These are phyloP conservation scores for Phytophthora pluvialis DNA, from an alignment of 352 stramenopile genomes.

Conservation along the genomic window DNA sequence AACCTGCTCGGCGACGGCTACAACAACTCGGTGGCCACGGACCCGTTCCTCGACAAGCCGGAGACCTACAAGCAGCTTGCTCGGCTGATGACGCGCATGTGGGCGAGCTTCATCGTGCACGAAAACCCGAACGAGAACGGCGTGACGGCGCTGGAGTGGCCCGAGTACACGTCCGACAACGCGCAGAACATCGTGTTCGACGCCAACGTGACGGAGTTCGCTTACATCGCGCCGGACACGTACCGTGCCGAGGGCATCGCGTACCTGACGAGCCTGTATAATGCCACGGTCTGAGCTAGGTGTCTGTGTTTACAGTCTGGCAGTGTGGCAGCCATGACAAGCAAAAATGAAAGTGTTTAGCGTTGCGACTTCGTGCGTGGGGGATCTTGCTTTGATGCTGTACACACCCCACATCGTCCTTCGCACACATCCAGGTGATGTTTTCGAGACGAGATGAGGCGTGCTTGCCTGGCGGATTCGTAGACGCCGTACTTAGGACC, in stretches of 20 bases:
- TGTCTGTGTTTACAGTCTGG: too few species aligned
- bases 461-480: too few species aligned
- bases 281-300: slow-evolving; percentile 7
- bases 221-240: slow-evolving; percentile 27
- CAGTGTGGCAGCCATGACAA: too few species aligned
- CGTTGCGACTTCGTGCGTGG: too few species aligned
- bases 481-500: too few species aligned
- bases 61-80: slow-evolving; percentile 26
- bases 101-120: slow-evolving; percentile 37
- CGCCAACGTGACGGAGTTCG: slow-evolving; percentile 19
- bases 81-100: slow-evolving; percentile 35
- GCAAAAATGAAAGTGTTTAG: too few species aligned
- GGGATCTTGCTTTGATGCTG: too few species aligned
- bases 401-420: too few species aligned
- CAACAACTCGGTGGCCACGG: slow-evolving; percentile 23
- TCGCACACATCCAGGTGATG: too few species aligned
- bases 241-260: slow-evolving; percentile 35
- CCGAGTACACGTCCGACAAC: slow-evolving; percentile 25
- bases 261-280: slow-evolving; percentile 22
- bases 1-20: slow-evolving; percentile 34
- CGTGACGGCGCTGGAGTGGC: slow-evolving; percentile 28
- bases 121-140: slow-evolving; percentile 23
- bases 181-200: slow-evolving; percentile 38
- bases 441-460: too few species aligned
- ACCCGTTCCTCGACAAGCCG: slow-evolving; percentile 34